These are phyloP conservation scores for Pulveroboletus frians DNA, from an alignment of 768 basidiomycete genomes.

Conservation along the genomic window DNA sequence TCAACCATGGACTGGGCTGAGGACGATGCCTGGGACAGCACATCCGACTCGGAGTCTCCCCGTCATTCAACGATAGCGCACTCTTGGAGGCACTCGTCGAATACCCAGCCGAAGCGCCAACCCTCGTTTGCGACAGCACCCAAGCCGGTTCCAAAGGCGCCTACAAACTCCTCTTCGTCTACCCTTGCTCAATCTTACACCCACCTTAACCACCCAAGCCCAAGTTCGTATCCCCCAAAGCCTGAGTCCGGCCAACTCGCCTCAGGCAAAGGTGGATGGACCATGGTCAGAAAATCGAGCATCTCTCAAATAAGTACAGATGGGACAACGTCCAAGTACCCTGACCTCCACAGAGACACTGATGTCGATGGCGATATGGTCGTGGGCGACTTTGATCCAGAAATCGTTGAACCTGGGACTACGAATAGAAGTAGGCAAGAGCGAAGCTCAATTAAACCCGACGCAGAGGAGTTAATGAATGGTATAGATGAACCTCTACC, in stretches of 20 bases:
- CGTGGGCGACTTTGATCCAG: constrained; percentile 68
- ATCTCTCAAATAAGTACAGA: constrained; percentile 24
- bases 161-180: constrained; percentile 52
- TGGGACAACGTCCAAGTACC: constrained; percentile 17
- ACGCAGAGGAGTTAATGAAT: constrained; percentile 70
- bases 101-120: constrained; percentile 20
- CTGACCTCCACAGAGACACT: constrained; percentile 40
- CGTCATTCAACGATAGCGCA: constrained; percentile 48
- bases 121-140: constrained; percentile 41
- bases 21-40: constrained; percentile 84
- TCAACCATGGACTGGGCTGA: constrained; percentile 67
- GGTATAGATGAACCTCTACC: constrained; percentile 43
- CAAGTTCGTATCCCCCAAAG: constrained; percentile 68
- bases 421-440: constrained; percentile 41
- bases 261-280: constrained; percentile 64
- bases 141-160: constrained; percentile 48
- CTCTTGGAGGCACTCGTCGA: constrained; percentile 37
- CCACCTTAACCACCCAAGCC: constrained; percentile 67
- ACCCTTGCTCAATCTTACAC: constrained; percentile 78
- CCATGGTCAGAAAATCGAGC: constrained; percentile 55
- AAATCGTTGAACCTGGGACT: constrained; percentile 32
- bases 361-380: constrained; percentile 76
- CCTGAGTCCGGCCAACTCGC: constrained; percentile 37
- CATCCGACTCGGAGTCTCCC: constrained; percentile 71
- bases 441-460: constrained; percentile 51